Conservation (phyloP, 352 stramenopile genomes). For the Pythium graminicola region DNA sequence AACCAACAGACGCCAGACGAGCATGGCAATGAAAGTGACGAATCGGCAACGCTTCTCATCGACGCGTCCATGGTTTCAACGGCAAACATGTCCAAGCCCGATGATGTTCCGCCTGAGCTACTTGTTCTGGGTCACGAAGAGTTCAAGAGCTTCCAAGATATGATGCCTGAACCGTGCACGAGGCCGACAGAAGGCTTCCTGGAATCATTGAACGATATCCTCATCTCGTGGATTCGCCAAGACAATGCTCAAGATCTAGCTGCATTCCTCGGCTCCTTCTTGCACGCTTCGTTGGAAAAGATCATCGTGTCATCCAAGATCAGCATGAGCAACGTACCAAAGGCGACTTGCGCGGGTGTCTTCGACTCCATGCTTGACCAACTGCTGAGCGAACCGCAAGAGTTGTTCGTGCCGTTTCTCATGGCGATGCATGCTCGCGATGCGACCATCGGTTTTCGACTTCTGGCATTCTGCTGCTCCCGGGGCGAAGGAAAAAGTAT, state of each 20-base stretch:
- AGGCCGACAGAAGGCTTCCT: conserved; percentile 65
- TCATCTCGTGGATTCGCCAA: conserved; percentile 79
- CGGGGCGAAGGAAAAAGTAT: conserved; percentile 40
- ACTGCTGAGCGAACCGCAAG: conserved; percentile 56
- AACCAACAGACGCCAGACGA: conserved; percentile 37
- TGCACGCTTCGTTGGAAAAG: conserved; percentile 56
- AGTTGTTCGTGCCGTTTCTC: conserved; percentile 74
- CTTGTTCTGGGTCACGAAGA: conserved; percentile 57
- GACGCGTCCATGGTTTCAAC: conserved; percentile 20
- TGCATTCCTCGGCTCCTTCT: conserved; percentile 46
- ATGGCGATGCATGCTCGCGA: conserved; percentile 72
- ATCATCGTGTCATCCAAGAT: conserved; percentile 78
- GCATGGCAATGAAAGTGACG: not conserved
- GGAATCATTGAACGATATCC: conserved; percentile 75
- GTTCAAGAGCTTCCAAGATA: conserved; percentile 73
- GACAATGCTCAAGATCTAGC: conserved; percentile 66
- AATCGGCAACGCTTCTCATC: conserved; percentile 16
- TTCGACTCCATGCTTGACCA: conserved; percentile 81
- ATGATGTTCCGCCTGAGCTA: conserved; percentile 47
- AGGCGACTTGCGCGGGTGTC: conserved; percentile 52
- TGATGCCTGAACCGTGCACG: conserved; percentile 54
- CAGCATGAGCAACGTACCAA: conserved; percentile 50
- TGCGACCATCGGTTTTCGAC: conserved; percentile 62
- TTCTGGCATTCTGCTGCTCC: conserved; percentile 74
- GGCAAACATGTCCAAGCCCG: conserved; percentile 20